These are phyloP conservation scores for Diaporthe longicolla DNA, from an alignment of 2,329 filamentous ascomycete genomes.

Conservation along the genomic window DNA sequence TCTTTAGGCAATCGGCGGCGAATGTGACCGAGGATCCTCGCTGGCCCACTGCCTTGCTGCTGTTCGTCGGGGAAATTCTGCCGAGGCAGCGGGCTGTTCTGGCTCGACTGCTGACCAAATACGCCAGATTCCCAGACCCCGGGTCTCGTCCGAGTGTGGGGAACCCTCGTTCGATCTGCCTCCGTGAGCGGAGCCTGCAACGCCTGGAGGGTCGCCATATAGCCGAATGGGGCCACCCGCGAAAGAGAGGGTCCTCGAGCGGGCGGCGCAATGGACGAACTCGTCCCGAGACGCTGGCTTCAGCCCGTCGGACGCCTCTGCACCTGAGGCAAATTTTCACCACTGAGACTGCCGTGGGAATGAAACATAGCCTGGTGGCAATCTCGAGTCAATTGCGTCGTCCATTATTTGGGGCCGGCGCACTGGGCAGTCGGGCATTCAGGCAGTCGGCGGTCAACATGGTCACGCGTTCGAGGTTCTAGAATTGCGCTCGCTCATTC, in stretches of 20 bases:
- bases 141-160: conserved; percentile 36
- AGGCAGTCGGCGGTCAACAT: neutral
- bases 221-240: conserved; percentile 3
- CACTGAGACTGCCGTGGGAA: neutral
- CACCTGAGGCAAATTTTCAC: neutral
- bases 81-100: conserved; percentile 35
- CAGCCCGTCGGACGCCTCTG: conserved; percentile 15
- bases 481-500: conserved; percentile 1
- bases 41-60: conserved; percentile 23
- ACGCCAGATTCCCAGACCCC: conserved; percentile 17
- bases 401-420: conserved; percentile 1
- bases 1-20: conserved; percentile 38
- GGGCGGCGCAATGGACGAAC: conserved; percentile 20
- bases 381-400: conserved; percentile 31
- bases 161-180: conserved; percentile 33
- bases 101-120: conserved; percentile 1
- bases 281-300: conserved; percentile 30
- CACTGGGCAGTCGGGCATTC: neutral
- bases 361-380: conserved; percentile 31
- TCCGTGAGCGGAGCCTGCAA: conserved; percentile 16
- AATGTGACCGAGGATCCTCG: conserved; percentile 35
- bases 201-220: conserved; percentile 1
- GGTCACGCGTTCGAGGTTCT: conserved; percentile 33
- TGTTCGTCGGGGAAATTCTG: conserved; percentile 32
- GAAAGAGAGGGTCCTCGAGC: conserved; percentile 11